A percentile compares a stretch with the other conserved stretches of the same genome.
Conservation (phyloP, 1,284 basidiomycete genomes). For the Heterobasidion annosum region DNA sequence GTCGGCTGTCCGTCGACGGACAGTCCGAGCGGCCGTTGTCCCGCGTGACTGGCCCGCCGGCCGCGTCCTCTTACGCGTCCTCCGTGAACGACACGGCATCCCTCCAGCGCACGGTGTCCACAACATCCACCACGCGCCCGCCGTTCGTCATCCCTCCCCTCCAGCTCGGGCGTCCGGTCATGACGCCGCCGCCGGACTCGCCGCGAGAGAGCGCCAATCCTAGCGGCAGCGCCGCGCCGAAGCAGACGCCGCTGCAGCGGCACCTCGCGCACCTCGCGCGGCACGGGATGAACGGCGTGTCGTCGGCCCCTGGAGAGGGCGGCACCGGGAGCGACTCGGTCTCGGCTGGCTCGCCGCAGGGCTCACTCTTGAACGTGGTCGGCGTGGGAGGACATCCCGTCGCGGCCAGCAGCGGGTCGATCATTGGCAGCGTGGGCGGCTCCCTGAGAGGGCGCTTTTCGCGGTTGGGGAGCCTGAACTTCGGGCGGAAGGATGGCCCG, state of each 20-base stretch:
- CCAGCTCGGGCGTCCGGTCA: conserved; percentile 26
- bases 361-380: conserved; percentile 59
- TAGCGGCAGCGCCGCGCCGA: conserved; percentile 16
- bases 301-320: conserved; percentile 59
- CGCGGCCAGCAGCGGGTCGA: conserved; percentile 22
- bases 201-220: background rate
- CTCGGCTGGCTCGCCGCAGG: conserved; percentile 55
- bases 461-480: conserved; percentile 63
- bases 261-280: conserved; percentile 70
- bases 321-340: conserved; percentile 42
- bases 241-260: conserved; percentile 68
- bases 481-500: conserved; percentile 40
- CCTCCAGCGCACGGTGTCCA: conserved; percentile 9
- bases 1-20: conserved; percentile 45
- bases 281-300: conserved; percentile 72
- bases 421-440: conserved; percentile 26
- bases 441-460: conserved; percentile 48
- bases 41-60: conserved; percentile 8
- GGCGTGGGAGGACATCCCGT: conserved; percentile 18
- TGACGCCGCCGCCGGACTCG: conserved; percentile 7
- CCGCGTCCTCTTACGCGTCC: conserved; percentile 6
- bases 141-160: conserved; percentile 38
- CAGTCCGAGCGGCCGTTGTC: conserved; percentile 17
- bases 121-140: conserved; percentile 27
- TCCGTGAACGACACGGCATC: conserved; percentile 9